Base-by-base conservation (phyloP, 768 basidiomycete species). In the Agaricus sinodeliciosus region DNA sequence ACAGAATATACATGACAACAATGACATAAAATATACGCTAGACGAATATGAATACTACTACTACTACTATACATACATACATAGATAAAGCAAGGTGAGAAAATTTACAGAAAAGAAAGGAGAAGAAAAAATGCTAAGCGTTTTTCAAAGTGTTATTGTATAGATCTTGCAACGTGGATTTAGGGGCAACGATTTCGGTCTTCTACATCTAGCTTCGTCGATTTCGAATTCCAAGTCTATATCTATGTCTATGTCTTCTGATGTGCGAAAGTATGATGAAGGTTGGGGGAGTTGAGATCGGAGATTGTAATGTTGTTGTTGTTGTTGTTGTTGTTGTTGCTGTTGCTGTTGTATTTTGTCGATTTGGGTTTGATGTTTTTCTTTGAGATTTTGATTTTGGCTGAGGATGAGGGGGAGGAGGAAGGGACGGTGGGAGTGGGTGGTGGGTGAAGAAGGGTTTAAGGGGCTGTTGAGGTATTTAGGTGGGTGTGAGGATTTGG, bases 201-300 rank as follows among this genome's bases (percentile, higher is more conserved):
- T 37, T n/a, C 16, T 25, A 16, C 28, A 48, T 26, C 46, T 47
- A 9, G 40, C 52, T 22, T 54, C 45, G 22, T 54, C 45, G 6
- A 54, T 40, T 25, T 54, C 52, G 31, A 48, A 39, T 16, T 48
- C 52, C 3, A 54, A 19, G 19, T 48, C 46, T 13, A 43, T 35
- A 22, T 54, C 52, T 16, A 54, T 44, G 5, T 34, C 52, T 22
- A 54, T 41, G 12, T 54, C 52, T 25, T 48, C 45, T 42, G 52
- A 54, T 9, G 31, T 18, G 18, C 52, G 52, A 36, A 54, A 54
- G 8, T 54, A 54, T 4, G 52, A 54, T 28, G 46, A 48, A 7
- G 52, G 52, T 19, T 42, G 52, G 9, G 37, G 16, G 5, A 26
- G 4, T 22, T 48, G 45, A 8, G 52, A 54, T 9, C 52, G 52